A percentile compares a stretch with the other conserved stretches of the same genome.
Evolutionary conservation across 2,329 filamentous ascomycete genomes (phyloP).

Genomic region (Xylaria arbuscula): DNA sequence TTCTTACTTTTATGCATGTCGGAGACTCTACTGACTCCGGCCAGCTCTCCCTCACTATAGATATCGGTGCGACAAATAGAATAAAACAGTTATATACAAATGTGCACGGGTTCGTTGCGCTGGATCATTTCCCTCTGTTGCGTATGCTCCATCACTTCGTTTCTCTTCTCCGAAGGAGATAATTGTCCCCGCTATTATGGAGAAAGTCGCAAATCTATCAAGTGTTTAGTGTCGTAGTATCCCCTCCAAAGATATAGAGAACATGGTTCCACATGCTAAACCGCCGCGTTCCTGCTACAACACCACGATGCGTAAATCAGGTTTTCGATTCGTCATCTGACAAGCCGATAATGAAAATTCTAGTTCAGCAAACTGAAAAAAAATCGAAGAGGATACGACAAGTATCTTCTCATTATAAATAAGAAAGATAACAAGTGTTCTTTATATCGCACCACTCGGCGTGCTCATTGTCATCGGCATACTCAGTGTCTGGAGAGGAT

Average conservation of each 20-base stretch:
- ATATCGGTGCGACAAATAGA: conserved; percentile 36
- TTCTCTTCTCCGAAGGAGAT: conserved; percentile 17
- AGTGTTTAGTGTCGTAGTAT: conserved; percentile 47
- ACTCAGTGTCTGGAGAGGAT: conserved; percentile 70
- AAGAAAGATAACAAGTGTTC: conserved; percentile 32
- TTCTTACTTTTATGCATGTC: conserved; percentile 7
- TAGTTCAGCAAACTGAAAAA: conserved; percentile 37
- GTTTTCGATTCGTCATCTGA: conserved; percentile 33
- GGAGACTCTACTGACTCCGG: conserved; percentile 10
- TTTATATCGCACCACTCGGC: conserved; percentile 57
- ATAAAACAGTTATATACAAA: conserved; percentile 48
- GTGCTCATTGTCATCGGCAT: conserved; percentile 74
- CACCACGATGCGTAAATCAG: conserved; percentile 36
- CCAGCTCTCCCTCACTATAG: conserved; percentile 31
- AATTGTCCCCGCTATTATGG: conserved; percentile 23
- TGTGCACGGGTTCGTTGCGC: conserved; percentile 39
- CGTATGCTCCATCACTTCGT: conserved; percentile 20
- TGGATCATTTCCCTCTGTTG: conserved; percentile 25
- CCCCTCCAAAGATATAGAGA: conserved; percentile 41
- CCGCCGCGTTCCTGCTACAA: conserved; percentile 32
- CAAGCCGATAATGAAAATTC: conserved; percentile 43
- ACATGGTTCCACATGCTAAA: conserved; percentile 39
- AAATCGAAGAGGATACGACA: conserved; percentile 41
- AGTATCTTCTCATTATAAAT: conserved; percentile 40
- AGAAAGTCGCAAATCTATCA: conserved; percentile 44